phyloP scores from a whole-genome alignment of 768 basidiomycete species.

The Termitomyces sp. region DNA sequence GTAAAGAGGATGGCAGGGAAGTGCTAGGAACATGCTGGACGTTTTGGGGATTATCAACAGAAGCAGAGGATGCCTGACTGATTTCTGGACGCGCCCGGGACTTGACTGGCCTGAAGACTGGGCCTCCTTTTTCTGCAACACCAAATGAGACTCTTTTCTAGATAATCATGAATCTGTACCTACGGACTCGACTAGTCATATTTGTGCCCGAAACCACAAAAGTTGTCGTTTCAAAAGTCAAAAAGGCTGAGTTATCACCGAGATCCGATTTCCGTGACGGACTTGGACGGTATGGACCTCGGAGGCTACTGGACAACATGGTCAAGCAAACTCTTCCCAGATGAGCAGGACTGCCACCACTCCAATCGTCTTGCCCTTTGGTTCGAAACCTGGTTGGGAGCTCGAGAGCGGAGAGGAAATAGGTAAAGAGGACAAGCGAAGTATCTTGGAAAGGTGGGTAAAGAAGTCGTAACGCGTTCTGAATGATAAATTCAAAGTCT shows the following conservation, averaged over 20 bases:
- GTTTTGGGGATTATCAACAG: conserved; percentile 8
- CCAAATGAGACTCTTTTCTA: conserved; percentile 7
- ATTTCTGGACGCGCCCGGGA: conserved; percentile 41
- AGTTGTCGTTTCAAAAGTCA: conserved; percentile 1
- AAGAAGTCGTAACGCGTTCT: neutral
- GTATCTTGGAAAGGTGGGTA: conserved; percentile 54
- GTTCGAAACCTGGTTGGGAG: conserved; percentile 60
- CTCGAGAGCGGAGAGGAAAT: conserved; percentile 37
- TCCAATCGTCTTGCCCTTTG: conserved; percentile 47
- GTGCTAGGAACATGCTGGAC: neutral
- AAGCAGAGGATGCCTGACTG: conserved; percentile 21
- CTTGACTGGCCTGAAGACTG: conserved; percentile 70
- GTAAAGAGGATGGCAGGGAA: neutral
- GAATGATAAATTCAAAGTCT: conserved; percentile 1
- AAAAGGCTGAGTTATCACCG: neutral
- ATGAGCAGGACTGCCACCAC: conserved; percentile 15
- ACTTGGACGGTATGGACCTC: neutral
- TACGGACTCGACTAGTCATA: conserved; percentile 63
- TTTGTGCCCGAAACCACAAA: neutral
- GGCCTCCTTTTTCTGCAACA: conserved; percentile 62
- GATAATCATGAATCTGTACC: conserved; percentile 29
- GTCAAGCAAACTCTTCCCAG: conserved; percentile 10
- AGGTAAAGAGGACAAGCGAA: conserved; percentile 38
- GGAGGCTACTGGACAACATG: conserved; percentile 13
- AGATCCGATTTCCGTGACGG: conserved; percentile 9